A percentile compares a stretch with the other conserved stretches of the same genome.
phyloP scores from a whole-genome alignment of 768 basidiomycete species.

The Imleria badia region DNA sequence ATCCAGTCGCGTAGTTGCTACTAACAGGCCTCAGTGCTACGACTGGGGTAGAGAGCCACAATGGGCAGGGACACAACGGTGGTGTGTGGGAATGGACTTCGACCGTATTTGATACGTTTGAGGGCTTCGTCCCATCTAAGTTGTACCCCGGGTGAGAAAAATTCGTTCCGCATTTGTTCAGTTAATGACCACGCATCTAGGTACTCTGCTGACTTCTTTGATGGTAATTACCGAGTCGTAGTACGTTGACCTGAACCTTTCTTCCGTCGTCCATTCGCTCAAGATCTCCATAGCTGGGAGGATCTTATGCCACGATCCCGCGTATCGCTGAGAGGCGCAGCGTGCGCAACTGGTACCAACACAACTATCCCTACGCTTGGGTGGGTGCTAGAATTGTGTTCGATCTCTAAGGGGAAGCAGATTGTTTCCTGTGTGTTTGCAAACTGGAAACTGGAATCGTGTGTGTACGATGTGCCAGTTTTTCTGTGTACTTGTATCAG shows the following conservation, averaged over 20 bases:
- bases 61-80: constrained; percentile 77
- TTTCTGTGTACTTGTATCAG: constrained; percentile 5
- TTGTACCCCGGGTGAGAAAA: constrained; percentile 80
- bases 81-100: constrained; percentile 99
- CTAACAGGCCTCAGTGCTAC: constrained; percentile 52
- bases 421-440: background rate
- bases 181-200: constrained; percentile 33
- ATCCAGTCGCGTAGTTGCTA: background rate
- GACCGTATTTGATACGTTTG: constrained; percentile 65
- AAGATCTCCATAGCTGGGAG: constrained; percentile 64
- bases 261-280: background rate
- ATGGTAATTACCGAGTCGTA: constrained; percentile 81
- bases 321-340: constrained; percentile 73
- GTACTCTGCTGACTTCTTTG: constrained; percentile 89
- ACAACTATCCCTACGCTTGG: constrained; percentile 90
- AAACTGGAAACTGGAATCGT: constrained; percentile 45
- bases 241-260: constrained; percentile 46
- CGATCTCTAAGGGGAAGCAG: constrained; percentile 33
- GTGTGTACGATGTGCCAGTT: constrained; percentile 50
- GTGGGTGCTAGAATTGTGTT: constrained; percentile 71
- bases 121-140: constrained; percentile 72
- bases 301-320: constrained; percentile 85
- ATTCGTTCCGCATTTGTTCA: background rate
- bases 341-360: constrained; percentile 90
- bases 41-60: constrained; percentile 50